phyloP scores from a whole-genome alignment of 441 rosid species.

The Adansonia madagascariensis region DNA sequence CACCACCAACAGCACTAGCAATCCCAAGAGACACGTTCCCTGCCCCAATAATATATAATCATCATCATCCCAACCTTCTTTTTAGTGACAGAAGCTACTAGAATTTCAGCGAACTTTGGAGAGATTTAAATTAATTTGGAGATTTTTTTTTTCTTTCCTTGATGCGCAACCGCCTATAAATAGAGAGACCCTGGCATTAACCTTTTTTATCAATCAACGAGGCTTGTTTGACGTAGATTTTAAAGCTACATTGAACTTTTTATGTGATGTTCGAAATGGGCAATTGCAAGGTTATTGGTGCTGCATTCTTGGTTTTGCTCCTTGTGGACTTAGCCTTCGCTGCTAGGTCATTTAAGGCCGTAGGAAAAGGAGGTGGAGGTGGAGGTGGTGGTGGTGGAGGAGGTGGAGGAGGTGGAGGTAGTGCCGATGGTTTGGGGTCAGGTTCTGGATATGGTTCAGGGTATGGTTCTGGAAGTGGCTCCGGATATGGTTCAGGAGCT shows the following conservation, averaged over 20 bases:
- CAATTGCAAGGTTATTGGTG: conserved; percentile 37
- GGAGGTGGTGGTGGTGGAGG: conserved; percentile 31
- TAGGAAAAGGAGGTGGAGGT: background rate
- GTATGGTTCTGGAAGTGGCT: conserved; percentile 35
- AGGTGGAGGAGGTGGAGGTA: conserved; percentile 4
- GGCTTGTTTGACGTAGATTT: background rate
- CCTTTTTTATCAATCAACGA: conserved; percentile 15
- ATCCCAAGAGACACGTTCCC: background rate
- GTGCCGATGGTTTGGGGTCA: background rate
- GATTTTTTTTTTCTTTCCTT: too few species aligned
- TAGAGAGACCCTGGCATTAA: conserved; percentile 27
- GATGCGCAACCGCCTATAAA: conserved; percentile 35
- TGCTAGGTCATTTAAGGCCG: too few species aligned
- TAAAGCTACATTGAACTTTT: background rate
- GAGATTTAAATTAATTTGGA: too few species aligned
- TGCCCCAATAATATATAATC: too few species aligned
- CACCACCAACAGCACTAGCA: conserved; percentile 30
- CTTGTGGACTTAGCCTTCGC: too few species aligned
- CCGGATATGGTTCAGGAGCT: conserved; percentile 25
- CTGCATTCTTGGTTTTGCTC: conserved; percentile 20
- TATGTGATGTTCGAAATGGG: conserved; percentile 29
- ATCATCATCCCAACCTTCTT: too few species aligned
- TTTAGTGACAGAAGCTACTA: conserved; percentile 30
- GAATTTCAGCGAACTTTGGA: conserved; percentile 26
- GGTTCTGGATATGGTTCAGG: too few species aligned